phyloP scores from a whole-genome alignment of 805 yeast genomes.

The Suhomyces sp. region DNA sequence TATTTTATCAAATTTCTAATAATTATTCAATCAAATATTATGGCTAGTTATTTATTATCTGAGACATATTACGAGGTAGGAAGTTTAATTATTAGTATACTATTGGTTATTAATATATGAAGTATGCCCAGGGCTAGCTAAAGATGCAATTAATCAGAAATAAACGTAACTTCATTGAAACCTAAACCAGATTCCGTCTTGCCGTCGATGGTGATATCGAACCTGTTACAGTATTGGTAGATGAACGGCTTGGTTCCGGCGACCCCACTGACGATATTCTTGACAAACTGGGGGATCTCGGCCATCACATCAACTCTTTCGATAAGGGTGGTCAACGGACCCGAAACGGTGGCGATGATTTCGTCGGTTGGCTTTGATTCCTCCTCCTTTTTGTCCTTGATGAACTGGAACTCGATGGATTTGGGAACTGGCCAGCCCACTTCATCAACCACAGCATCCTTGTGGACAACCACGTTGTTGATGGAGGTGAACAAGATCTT shows the following conservation, averaged over 20 bases:
- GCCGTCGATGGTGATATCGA: constrained; percentile 44
- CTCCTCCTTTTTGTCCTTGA: constrained; percentile 47
- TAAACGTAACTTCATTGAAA: constrained; percentile 80
- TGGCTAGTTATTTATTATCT: too few species aligned
- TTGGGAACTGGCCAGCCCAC: constrained; percentile 92
- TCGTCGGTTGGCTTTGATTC: constrained; percentile 42
- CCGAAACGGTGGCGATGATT: constrained; percentile 52
- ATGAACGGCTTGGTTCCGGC: constrained; percentile 97
- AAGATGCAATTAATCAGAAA: constrained; percentile 37
- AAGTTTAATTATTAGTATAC: too few species aligned
- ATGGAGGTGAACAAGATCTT: constrained; percentile 63
- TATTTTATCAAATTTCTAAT: too few species aligned
- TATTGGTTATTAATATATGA: too few species aligned
- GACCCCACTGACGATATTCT: constrained; percentile 88
- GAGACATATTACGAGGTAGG: too few species aligned
- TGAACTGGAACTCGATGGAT: constrained; percentile 53
- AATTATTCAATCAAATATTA: too few species aligned
- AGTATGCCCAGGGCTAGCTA: background rate
- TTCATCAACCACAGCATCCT: constrained; percentile 52
- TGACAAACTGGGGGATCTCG: constrained; percentile 91
- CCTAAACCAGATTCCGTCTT: constrained; percentile 59
- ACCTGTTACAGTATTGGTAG: constrained; percentile 79
- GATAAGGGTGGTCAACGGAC: constrained; percentile 58
- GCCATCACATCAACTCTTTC: constrained; percentile 98
- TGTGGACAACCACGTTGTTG: constrained; percentile 62